Evolutionary conservation across 768 basidiomycete genomes (phyloP), one percentile per base, ranked within the genome.

Genomic region (Boletus eberwhitei): DNA sequence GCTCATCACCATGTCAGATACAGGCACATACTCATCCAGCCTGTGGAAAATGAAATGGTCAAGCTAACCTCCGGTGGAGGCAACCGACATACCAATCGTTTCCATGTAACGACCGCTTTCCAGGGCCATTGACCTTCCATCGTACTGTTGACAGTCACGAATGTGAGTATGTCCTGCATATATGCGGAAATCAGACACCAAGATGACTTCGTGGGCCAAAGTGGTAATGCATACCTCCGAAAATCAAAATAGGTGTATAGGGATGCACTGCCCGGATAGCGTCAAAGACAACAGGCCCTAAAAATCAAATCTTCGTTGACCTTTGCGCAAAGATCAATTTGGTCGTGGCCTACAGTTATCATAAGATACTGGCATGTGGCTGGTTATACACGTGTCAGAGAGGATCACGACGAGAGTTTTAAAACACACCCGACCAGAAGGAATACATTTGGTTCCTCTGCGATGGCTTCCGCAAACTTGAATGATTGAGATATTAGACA

Each of bases 91-190:
- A 87, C 90, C 92, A 50, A 95, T 75, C 11, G 93, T 97, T 73
- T 97, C 94, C 87, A 96, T 89, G 66, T 95, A 96, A 22, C 91
- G 77, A 17, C 94, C 89, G 59, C 90, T 87, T 63, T 92, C 89
- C 56, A 94, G 66, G 2, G 86, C 61, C 57, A 67, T 62, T 21
- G 60, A 31, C 31, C 60, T 61, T 37, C 55, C 55, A 43, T 67
- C 58, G 17, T 62, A 67, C n/a, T 62, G 62, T 17, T 62, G 65
- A 44, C 64, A 67, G 36, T 67, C 59, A n/a, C 65, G 65, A 36
- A 65, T 57, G 21, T 67, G 65, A 45, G 0, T 77, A 59, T 93
- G 90, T 5, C 87, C 86, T 75, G 55, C 32, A 54, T 11, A 47
- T 11, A 37, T 13, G 21, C 22, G 9, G 9, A n/a, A 48, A 47